Percentiles rank a stretch among this genome's conserved stretches.
phyloP scores from a whole-genome alignment of 371 early-diverging fungal genomes.

The Dinochytrium kinnereticum region DNA sequence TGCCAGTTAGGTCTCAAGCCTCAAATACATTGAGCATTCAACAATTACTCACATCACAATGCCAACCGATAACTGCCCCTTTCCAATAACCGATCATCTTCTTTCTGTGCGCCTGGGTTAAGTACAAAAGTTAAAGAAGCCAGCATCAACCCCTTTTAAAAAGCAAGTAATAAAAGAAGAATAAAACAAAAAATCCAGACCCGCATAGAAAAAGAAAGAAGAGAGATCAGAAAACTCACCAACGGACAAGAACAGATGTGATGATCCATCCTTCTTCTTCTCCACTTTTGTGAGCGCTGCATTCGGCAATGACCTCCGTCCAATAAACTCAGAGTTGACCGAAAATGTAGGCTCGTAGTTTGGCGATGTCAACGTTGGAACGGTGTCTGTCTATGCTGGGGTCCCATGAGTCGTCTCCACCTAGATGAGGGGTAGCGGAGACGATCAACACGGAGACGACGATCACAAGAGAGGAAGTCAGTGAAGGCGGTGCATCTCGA shows the following conservation, averaged over 20 bases:
- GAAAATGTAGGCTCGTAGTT: background rate
- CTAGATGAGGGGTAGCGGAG: too few relatives aligned
- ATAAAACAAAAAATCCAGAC: too few relatives aligned
- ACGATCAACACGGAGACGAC: too few relatives aligned
- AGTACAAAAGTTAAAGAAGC: constrained; percentile 31
- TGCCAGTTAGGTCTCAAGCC: background rate
- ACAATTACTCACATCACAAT: constrained; percentile 34
- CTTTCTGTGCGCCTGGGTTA: constrained; percentile 15
- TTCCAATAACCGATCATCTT: constrained; percentile 25
- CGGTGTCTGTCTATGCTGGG: too few relatives aligned
- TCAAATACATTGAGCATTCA: background rate
- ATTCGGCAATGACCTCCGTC: constrained; percentile 9
- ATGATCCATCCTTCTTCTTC: constrained; percentile 7
- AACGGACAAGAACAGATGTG: constrained; percentile 25
- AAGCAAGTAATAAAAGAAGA: too few relatives aligned
- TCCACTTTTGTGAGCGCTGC: constrained; percentile 24
- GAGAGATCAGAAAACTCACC: too few relatives aligned
- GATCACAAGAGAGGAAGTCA: too few relatives aligned
- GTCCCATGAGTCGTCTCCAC: too few relatives aligned
- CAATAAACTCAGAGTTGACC: background rate
- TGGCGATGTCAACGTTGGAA: too few relatives aligned
- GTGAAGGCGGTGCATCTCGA: too few relatives aligned
- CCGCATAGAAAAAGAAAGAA: too few relatives aligned
- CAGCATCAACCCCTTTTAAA: too few relatives aligned
- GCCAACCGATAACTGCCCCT: constrained; percentile 27